A percentile compares a stretch with the other conserved stretches of the same genome.
Conservation (phyloP, 768 basidiomycete species). For the Leccinum broughii region DNA sequence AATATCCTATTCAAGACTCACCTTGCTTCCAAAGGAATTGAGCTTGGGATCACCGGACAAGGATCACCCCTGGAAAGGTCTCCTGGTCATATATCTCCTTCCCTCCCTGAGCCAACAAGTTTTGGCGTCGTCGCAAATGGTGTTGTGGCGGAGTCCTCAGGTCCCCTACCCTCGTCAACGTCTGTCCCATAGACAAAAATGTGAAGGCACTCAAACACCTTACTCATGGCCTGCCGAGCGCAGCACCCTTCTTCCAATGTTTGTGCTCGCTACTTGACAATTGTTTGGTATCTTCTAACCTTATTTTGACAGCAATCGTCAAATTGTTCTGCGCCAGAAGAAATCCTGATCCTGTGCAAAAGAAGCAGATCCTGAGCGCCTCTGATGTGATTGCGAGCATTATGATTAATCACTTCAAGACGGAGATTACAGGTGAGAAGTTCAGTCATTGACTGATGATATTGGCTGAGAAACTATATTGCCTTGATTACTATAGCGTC, state of each 20-base stretch:
- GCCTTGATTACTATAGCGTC: conserved; percentile 53
- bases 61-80: conserved; percentile 51
- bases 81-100: conserved; percentile 42
- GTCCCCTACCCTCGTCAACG: conserved; percentile 18
- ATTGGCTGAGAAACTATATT: conserved; percentile 41
- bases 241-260: conserved; percentile 88
- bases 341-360: conserved; percentile 72
- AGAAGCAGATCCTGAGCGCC: conserved; percentile 71
- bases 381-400: conserved; percentile 70
- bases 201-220: conserved; percentile 77
- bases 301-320: conserved; percentile 60
- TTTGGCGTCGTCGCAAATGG: conserved; percentile 35
- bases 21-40: conserved; percentile 54
- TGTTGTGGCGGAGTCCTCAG: conserved; percentile 26
- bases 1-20: conserved; percentile 77
- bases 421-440: conserved; percentile 52
- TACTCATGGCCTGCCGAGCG: conserved; percentile 72
- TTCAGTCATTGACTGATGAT: conserved; percentile 6
- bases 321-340: conserved; percentile 84
- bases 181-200: conserved; percentile 56
- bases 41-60: conserved; percentile 42
- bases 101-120: conserved; percentile 40
- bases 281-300: conserved; percentile 14
- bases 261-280: conserved; percentile 20
- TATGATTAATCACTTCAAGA: conserved; percentile 67